Evolutionary conservation across 768 basidiomycete species (phyloP), one percentile per base, ranked within the genome.

Genomic region (Serendipita sp.): DNA sequence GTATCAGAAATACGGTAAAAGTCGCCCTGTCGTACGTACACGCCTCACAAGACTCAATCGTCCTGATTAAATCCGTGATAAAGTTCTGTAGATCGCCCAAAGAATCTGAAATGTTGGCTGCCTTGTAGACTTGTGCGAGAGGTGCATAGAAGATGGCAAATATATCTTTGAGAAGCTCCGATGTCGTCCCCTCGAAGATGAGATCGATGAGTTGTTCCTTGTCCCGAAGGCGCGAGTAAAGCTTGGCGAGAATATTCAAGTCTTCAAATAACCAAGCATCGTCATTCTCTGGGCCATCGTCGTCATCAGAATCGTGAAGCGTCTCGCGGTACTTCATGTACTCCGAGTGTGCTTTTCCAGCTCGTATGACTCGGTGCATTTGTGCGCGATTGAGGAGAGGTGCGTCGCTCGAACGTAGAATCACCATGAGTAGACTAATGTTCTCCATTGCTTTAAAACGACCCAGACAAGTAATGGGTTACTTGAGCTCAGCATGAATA

Each of bases 81-180:
- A 99, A 99, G 67, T 79, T 90, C 73, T 98, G 96, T 56, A 97
- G 69, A 71, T 98, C 96, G 31, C 82, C 77, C 0, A 99, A 70
- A 1, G 94, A 98, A 71, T 98, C 95, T 11, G 89, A 87, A 61
- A 99, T 97, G 70, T 88, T 96, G 3, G 96, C 96, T 9, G 96
- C 96, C 68, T 89, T 84, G 75, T 98, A 99, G 1, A 98, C 96
- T 70, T 95, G 90, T 1, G 96, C 96, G 26, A 99, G 76, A 1
- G 96, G 96, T 0, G 93, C 75, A 72, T 99, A 99, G 73, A 99
- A 99, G 64, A 99, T 98, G 20, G 96, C 97, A 68, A 99, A 91
- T 64, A 99, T 97, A 71, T 99, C 96, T 73, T 94, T 97, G 69
- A 99, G 76, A 26, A 99, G 77, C 34, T 98, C 96, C 1, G 95